Conservation (phyloP, 768 basidiomycete species). For the Sporobolomyces phaffii region DNA sequence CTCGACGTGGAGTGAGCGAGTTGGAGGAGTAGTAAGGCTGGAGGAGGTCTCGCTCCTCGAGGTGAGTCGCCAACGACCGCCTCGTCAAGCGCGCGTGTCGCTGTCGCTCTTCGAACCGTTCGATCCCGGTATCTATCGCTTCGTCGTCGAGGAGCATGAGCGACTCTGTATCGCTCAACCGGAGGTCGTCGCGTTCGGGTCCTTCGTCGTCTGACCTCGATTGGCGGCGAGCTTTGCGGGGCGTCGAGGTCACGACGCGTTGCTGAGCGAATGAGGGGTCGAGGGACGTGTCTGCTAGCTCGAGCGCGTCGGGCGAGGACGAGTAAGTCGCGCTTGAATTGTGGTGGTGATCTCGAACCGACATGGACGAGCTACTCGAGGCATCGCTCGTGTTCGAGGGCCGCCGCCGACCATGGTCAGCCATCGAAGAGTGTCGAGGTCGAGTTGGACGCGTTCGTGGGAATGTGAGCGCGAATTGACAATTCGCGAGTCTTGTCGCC, state of each 20-base stretch:
- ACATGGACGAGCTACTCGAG: neutral
- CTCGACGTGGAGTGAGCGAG: neutral
- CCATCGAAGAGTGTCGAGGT: neutral
- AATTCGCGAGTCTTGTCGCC: too few relatives aligned
- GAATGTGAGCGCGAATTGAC: too few relatives aligned
- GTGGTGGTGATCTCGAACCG: neutral
- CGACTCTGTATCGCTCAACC: constrained; percentile 33
- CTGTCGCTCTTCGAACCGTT: neutral
- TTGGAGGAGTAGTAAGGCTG: neutral
- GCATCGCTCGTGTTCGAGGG: neutral
- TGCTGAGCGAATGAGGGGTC: constrained; percentile 12
- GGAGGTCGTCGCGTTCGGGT: constrained; percentile 3
- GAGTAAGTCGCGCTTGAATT: constrained; percentile 9
- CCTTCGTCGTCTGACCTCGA: neutral
- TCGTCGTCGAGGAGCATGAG: constrained; percentile 1
- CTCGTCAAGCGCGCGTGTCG: constrained; percentile 18
- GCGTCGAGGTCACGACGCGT: constrained; percentile 15
- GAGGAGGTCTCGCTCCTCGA: neutral
- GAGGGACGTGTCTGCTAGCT: neutral
- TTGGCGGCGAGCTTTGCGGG: neutral
- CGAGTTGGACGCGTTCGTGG: too few relatives aligned
- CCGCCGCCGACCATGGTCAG: neutral
- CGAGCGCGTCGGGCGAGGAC: neutral
- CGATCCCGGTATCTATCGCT: neutral
- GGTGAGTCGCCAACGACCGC: neutral